Conservation (phyloP, 2,329 filamentous ascomycete genomes). For the Hypoxylon sp. region DNA sequence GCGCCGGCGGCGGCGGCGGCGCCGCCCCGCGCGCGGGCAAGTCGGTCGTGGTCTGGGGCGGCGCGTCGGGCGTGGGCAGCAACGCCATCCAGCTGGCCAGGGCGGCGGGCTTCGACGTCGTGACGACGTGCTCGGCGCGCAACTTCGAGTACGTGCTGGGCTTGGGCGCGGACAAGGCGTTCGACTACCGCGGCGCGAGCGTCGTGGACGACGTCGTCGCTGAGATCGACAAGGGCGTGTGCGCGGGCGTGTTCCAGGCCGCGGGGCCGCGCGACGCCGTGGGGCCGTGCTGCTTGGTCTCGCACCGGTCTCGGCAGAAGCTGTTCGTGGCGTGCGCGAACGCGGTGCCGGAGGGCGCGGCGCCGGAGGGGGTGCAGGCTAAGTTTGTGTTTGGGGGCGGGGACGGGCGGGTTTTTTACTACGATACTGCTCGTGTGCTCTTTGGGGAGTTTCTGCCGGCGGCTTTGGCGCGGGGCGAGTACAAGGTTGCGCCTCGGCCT, state of each 20-base stretch:
- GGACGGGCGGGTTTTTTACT: background rate
- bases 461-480: slow-evolving; percentile 15
- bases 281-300: slow-evolving; percentile 19
- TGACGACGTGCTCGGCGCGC: slow-evolving; percentile 29
- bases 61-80: slow-evolving; percentile 24
- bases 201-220: slow-evolving; percentile 20
- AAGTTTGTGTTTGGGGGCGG: slow-evolving; percentile 4
- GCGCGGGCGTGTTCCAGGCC: slow-evolving; percentile 33
- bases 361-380: slow-evolving; percentile 22
- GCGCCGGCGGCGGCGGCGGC: background rate
- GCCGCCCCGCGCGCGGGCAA: background rate
- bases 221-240: slow-evolving; percentile 10
- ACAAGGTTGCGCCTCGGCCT: slow-evolving; percentile 27
- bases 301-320: slow-evolving; percentile 12
- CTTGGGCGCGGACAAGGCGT: slow-evolving; percentile 21
- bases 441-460: slow-evolving; percentile 22
- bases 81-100: slow-evolving; percentile 26
- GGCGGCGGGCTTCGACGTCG: slow-evolving; percentile 21
- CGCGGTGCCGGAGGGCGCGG: slow-evolving; percentile 15
- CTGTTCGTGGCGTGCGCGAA: slow-evolving; percentile 32
- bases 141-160: slow-evolving; percentile 18
- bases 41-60: slow-evolving; percentile 26
- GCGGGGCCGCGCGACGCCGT: slow-evolving; percentile 20
- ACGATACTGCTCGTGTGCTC: slow-evolving; percentile 10
- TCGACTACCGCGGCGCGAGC: slow-evolving; percentile 20